Evolutionary conservation across 2,329 filamentous ascomycete genomes (phyloP).

Genomic region (Diplodia sapinea): DNA sequence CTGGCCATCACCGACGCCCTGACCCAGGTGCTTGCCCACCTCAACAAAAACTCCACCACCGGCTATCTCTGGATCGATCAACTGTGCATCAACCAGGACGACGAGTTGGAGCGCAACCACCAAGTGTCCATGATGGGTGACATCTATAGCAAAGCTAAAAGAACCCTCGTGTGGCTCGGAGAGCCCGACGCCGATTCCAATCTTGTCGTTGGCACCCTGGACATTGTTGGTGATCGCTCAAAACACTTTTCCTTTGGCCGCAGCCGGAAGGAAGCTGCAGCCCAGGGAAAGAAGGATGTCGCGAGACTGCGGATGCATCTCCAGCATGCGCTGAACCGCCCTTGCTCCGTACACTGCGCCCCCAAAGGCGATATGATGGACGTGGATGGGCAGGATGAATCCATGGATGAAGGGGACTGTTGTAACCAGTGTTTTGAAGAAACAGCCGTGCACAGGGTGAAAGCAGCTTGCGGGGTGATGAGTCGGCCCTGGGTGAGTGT

Average conservation of each 20-base stretch:
- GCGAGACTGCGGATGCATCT: neutral
- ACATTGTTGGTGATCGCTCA: neutral
- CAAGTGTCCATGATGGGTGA: conserved; percentile 28
- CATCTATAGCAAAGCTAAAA: conserved; percentile 27
- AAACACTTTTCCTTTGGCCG: neutral
- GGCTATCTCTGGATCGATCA: conserved; percentile 33
- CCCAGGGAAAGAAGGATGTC: neutral
- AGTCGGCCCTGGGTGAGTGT: conserved; percentile 20
- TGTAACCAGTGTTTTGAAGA: conserved; percentile 2
- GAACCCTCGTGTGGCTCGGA: conserved; percentile 33
- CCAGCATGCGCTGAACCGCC: neutral
- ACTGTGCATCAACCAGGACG: conserved; percentile 33
- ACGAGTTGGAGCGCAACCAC: conserved; percentile 29
- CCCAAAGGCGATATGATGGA: conserved; percentile 4
- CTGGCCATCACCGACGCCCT: conserved; percentile 29
- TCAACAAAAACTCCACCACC: conserved; percentile 29
- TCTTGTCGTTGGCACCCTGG: conserved; percentile 31
- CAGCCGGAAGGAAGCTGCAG: conserved; percentile 8
- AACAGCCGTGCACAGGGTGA: neutral
- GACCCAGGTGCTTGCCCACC: neutral
- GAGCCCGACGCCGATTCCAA: conserved; percentile 32
- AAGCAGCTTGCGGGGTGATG: neutral
- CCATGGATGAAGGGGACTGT: neutral
- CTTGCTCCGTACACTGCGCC: neutral
- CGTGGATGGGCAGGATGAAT: neutral